Evolutionary conservation across 1,284 basidiomycete genomes (phyloP), one percentile per base, ranked within the genome.

Genomic region (Puccinia horiana): DNA sequence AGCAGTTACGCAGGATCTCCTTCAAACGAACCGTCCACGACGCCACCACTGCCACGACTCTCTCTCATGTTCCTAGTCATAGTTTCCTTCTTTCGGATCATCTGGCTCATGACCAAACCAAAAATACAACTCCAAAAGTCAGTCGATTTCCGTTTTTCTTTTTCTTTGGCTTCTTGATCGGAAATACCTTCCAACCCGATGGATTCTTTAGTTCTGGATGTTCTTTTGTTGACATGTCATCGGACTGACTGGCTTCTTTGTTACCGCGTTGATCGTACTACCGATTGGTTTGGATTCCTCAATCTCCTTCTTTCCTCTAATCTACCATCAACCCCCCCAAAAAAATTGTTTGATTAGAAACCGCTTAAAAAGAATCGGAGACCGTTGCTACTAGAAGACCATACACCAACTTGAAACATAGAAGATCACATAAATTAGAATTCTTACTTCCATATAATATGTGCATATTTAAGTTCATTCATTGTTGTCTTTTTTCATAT

Each of bases 1-100:
- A 65, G 63, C 37, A n/a, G n/a, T n/a, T 65, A 65, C 63, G 63
- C 2, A 65, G 32, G 20, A 65, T 65, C 20, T 65, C 63, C 32
- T 40, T 32, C 63, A 35, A 65, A 42, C 37, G 1, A 2, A 65
- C 63, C 18, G 37, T 16, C 5, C 37, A 42, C 20, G 18, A 18
- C 32, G 20, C 63, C 20, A 2, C 63, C 18, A 23, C 35, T 65
- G 18, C 9, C 20, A 65, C 63, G 4, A 42, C 6, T 65, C 32
- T 40, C 23, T 42, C 63, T 37, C 37, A 65, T 23, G 37, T 40
- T 65, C 8, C 18, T 18, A 6, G 40, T 42, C 63, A 63, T 14
- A 63, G 29, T 63, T 14, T 40, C 40, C 63, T 9, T 42, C 35
- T 40, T 40, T 61, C 58, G 26, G 26, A 61, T 20, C 58, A 61